Evolutionary conservation across 169 alveolate genomes (phyloP), one percentile per base, ranked within the genome.

Genomic region (Perkinsus marinus): DNA sequence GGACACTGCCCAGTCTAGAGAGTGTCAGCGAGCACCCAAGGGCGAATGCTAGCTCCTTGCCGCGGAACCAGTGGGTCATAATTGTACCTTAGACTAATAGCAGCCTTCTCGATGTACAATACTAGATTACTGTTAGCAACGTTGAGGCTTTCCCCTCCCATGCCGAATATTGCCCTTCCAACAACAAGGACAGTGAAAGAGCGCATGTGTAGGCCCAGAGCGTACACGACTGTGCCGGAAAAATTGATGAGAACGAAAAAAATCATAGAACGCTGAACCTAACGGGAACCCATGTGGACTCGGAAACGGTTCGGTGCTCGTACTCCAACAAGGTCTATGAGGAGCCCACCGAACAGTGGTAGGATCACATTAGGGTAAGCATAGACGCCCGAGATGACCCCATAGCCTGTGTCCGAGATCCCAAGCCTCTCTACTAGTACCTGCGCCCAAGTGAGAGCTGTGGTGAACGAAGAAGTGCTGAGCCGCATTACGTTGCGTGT

Each of bases 261-360:
- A 13, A 95, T 26, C 79, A 93, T 91, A 90, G 93, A 93, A 26
- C 79, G 92, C 91, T 95, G 91, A 39, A 57, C 79, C 79, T 57
- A n/a, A n/a, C n/a, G n/a, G 79, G 34, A 13, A 16, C 37, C 34
- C 3, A 57, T 16, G 79, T 5, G 22, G 34, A 57, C 22, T 13
- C 79, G 34, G 79, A 57, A 13, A 0, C 7, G 79, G 7, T 30
- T 57, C 3, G 22, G 30, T 7, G 7, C 26, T 57, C 5, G 9
- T 57, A 93, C 92, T 36, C 96, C 96, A 39, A 90, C 39, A 39
- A 68, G 90, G 91, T 95, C 95, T 0, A 94, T 93, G 39, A 95
- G 92, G 34, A 93, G 68, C 39, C 97, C 97, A 38, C 97, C 97
- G 43, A 95, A 89, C n/a, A 95, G 93, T 39, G 97, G 97, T 57